Evolutionary conservation across 2,329 filamentous ascomycete genomes (phyloP).

Genomic region (Xylaria sp.): DNA sequence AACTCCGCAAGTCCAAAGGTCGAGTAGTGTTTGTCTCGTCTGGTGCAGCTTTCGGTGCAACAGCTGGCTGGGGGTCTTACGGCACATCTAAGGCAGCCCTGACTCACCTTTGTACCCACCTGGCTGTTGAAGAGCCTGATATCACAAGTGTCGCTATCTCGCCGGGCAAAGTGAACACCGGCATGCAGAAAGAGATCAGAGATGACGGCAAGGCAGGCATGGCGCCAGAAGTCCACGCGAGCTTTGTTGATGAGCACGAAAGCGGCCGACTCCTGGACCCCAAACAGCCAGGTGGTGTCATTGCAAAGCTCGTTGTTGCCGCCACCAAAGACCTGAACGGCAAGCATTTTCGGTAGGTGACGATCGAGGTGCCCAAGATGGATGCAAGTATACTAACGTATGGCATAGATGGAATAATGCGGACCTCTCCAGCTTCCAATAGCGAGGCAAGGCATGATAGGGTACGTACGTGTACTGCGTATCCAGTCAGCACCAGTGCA

Average conservation of each 20-base stretch:
- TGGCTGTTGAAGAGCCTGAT: slow-evolving; percentile 75
- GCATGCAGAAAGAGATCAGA: slow-evolving; percentile 85
- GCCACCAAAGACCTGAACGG: slow-evolving; percentile 72
- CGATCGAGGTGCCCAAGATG: slow-evolving; percentile 6
- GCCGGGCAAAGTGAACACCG: slow-evolving; percentile 84
- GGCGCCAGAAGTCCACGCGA: slow-evolving; percentile 60
- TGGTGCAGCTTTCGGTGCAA: slow-evolving; percentile 69
- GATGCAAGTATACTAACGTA: slow-evolving; percentile 30
- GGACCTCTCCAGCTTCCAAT: slow-evolving; percentile 58
- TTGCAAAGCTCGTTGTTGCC: slow-evolving; percentile 74
- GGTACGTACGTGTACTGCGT: slow-evolving; percentile 1
- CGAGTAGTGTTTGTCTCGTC: slow-evolving; percentile 79
- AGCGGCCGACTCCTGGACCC: slow-evolving; percentile 75
- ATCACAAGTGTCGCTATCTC: slow-evolving; percentile 73
- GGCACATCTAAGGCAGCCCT: slow-evolving; percentile 81
- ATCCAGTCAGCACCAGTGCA: slow-evolving; percentile 18
- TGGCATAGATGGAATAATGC: slow-evolving; percentile 54
- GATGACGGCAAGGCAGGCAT: slow-evolving; percentile 57
- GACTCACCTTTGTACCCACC: slow-evolving; percentile 75
- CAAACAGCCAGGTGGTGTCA: slow-evolving; percentile 83
- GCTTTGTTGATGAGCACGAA: slow-evolving; percentile 70
- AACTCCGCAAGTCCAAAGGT: slow-evolving; percentile 69
- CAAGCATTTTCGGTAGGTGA: slow-evolving; percentile 68
- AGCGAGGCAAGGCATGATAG: slow-evolving; percentile 2
- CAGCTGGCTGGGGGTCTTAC: slow-evolving; percentile 77